Base-by-base conservation (phyloP, 441 rosid species). In the Croton setiger region DNA sequence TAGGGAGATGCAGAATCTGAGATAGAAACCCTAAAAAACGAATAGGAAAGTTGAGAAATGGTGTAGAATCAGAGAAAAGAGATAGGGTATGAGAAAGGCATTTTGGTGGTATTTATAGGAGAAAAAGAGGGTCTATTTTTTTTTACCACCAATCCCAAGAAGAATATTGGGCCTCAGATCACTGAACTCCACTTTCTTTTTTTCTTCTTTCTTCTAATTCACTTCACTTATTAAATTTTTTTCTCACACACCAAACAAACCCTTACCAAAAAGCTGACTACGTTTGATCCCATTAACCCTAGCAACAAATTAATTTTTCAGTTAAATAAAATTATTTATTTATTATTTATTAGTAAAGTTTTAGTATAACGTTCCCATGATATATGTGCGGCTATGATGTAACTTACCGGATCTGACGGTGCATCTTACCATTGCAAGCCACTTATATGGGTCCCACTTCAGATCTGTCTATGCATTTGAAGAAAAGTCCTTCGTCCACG, bases 61-160 rank as follows among this genome's bases (percentile, higher is more conserved):
- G 14, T 14, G 18, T 15, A 51, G 65, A 63, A 45, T 43, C 27
- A 23, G 31, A 11, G 60, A 67, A 66, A 65, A 52, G 55, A 52
- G 55, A 52, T 52, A 79, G 79, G 68, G 70, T 52, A 59, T 11
- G 41, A 12, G 66, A 14, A 61, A 56, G 60, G 69, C 54, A 43
- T 45, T 2, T 5, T 41, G 67, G 66, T 56, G 55, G 58, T 83
- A 87, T 83, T 78, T 85, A 88, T 84, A 82, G 87, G 68, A 56
- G 66, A 82, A 14, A 12, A 59, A 67, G 63, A 73, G 10, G 71
- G 15, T 49, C 31, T 27, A 27, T 49, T 52, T 74, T 71, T 82
- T 78, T 82, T 77, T 73, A 76, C 80, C 82, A 79, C 74, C 91
- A 88, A 92, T 92, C 98, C 98, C 98, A 74, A 92, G 86, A 86